phyloP scores from a whole-genome alignment of 2,329 filamentous ascomycete genomes.

The Aspergillus clavatus region DNA sequence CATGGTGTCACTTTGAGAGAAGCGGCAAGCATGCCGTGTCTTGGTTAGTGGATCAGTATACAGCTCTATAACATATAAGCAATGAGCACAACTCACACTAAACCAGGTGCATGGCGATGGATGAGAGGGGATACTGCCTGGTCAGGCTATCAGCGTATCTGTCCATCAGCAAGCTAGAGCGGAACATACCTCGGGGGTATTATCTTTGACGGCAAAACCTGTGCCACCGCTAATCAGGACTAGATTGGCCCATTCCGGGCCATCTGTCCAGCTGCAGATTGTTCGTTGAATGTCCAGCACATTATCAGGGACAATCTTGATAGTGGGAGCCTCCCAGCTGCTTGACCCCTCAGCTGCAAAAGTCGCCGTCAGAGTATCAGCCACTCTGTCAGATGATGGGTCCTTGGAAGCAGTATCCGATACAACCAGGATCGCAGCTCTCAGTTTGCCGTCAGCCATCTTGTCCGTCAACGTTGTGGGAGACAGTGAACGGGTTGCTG shows the following conservation, averaged over 20 bases:
- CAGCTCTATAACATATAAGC: background rate
- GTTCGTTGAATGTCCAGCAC: conserved; percentile 67
- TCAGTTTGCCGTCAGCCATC: conserved; percentile 47
- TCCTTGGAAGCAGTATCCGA: conserved; percentile 85
- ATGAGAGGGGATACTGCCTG: conserved; percentile 75
- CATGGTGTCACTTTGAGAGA: conserved; percentile 86
- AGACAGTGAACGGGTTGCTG: conserved; percentile 6
- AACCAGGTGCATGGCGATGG: conserved; percentile 78
- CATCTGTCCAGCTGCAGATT: conserved; percentile 69
- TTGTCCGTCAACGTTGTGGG: conserved; percentile 9
- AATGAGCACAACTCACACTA: conserved; percentile 58
- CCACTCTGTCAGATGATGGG: conserved; percentile 71
- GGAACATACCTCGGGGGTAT: conserved; percentile 72
- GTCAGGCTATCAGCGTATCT: conserved; percentile 15
- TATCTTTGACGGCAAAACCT: conserved; percentile 79
- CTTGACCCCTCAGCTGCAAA: conserved; percentile 62
- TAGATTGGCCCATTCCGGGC: conserved; percentile 60
- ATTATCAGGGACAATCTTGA: conserved; percentile 75
- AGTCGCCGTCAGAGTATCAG: conserved; percentile 61
- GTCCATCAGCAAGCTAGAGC: background rate
- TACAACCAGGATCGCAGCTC: conserved; percentile 74
- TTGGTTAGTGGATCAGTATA: conserved; percentile 29
- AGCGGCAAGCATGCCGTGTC: conserved; percentile 85
- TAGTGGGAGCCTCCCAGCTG: conserved; percentile 66
- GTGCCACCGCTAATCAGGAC: conserved; percentile 89